Evolutionary conservation across 2,329 filamentous ascomycete species (phyloP).

Genomic region (Corinectria fuckeliana): DNA sequence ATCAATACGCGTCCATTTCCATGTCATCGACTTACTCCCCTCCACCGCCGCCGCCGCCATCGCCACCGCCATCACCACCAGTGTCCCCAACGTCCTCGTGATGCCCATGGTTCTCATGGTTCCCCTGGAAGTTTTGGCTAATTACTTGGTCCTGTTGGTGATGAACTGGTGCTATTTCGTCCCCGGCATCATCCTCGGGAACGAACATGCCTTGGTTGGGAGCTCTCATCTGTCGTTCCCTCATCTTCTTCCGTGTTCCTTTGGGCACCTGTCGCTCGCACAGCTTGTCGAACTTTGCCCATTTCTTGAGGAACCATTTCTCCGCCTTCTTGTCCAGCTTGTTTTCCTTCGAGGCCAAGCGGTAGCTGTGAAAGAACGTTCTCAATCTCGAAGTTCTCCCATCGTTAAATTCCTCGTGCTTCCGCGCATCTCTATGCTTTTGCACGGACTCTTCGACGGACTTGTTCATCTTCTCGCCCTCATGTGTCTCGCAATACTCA

Average conservation of each 20-base stretch:
- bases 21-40: background rate
- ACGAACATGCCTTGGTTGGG: background rate
- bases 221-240: background rate
- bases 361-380: background rate
- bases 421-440: background rate
- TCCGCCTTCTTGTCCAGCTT: background rate
- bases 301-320: background rate
- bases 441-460: background rate
- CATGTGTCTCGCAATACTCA: slow-evolving; percentile 24
- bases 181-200: background rate
- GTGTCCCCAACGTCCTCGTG: background rate
- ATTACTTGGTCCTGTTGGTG: background rate
- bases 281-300: background rate
- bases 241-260: background rate
- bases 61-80: background rate
- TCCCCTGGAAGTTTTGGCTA: background rate
- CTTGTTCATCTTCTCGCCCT: background rate
- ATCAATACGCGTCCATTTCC: background rate
- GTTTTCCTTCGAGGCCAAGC: background rate
- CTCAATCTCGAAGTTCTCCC: background rate
- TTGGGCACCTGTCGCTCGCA: background rate
- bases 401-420: too few species aligned
- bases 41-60: background rate
- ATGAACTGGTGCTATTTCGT: background rate
- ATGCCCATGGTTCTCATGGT: background rate